phyloP scores from a whole-genome alignment of 805 yeast genomes.

The Candida chauliodis region DNA sequence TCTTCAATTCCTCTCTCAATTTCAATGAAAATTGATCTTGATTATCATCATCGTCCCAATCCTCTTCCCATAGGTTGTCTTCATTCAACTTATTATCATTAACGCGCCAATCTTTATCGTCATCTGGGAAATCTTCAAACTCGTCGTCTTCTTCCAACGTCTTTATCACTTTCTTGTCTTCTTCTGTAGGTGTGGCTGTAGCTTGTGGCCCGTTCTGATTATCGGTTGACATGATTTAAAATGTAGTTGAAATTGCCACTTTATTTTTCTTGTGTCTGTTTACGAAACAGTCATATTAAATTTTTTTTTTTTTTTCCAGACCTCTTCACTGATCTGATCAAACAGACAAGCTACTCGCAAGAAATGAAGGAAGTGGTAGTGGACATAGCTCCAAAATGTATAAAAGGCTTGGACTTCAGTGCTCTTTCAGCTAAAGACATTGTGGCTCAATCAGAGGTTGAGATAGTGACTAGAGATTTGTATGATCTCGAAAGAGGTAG shows the following conservation, averaged over 20 bases:
- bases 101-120: constrained; percentile 74
- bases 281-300: too few species aligned
- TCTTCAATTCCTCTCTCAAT: constrained; percentile 50
- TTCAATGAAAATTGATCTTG: constrained; percentile 83
- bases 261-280: too few species aligned
- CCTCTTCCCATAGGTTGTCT: constrained; percentile 86
- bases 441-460: constrained; percentile 90
- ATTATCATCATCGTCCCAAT: constrained; percentile 95
- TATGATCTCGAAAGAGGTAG: constrained; percentile 90
- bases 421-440: constrained; percentile 91
- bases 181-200: constrained; percentile 12
- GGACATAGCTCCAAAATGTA: constrained; percentile 85
- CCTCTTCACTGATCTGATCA: constrained; percentile 6
- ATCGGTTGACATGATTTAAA: constrained; percentile 1
- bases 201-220: neutral
- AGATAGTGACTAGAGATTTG: constrained; percentile 84
- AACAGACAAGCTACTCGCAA: neutral
- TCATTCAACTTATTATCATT: constrained; percentile 43
- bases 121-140: constrained; percentile 94
- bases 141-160: constrained; percentile 94
- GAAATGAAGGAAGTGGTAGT: constrained; percentile 50
- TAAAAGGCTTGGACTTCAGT: constrained; percentile 86
- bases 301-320: constrained; percentile 5
- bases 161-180: constrained; percentile 47
- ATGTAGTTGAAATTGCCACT: too few species aligned